Evolutionary conservation across 176 grass and related monocot species (phyloP), one percentile per base, ranked within the genome.

Genomic region (Saccharum officinarum): DNA sequence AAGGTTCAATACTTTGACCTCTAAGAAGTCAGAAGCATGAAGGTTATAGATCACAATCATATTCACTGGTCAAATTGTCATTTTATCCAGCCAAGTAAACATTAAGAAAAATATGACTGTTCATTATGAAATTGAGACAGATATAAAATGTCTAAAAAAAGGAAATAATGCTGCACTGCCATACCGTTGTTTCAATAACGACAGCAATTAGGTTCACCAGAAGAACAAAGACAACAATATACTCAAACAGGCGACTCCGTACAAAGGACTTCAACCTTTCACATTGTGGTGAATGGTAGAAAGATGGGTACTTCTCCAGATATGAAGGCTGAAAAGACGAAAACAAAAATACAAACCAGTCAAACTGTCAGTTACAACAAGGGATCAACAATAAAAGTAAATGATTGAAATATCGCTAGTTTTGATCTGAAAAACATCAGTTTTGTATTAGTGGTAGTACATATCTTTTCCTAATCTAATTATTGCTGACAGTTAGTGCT

Each of bases 161-260:
- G 34, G 55, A 85, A 68, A 67, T 22, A 61, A 55, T 57, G 20
- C 7, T 77, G 67, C 87, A 76, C 12, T 69, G 31, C 4, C 85
- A 65, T 95, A 98, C 96, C 89, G 86, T 94, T 87, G 96, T 98
- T 92, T 98, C 96, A 86, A 95, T 98, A 80, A 95, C 54, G 84
- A 98, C 96, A 73, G 96, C 93, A 40, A 95, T 83, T 60, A 98
- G 75, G 78, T 98, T 98, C 81, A 98, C 38, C 84, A 98, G 44
- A 73, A 98, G 93, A 80, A 92, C 80, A 81, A 72, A 98, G 44
- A 88, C 5, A 72, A 98, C 78, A 69, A 91, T 85, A 84, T 94
- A 91, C 71, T 93, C 96, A 84, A 98, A 98, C 26, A 7, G 38
- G n/a, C 23, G 45, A 88, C 96, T 92, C 75, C 49, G 86, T 42